A percentile compares a stretch with the other conserved stretches of the same genome.
These are phyloP conservation scores for Euphorbia celastroides DNA, from an alignment of 441 rosid genomes.

Conservation along the genomic window DNA sequence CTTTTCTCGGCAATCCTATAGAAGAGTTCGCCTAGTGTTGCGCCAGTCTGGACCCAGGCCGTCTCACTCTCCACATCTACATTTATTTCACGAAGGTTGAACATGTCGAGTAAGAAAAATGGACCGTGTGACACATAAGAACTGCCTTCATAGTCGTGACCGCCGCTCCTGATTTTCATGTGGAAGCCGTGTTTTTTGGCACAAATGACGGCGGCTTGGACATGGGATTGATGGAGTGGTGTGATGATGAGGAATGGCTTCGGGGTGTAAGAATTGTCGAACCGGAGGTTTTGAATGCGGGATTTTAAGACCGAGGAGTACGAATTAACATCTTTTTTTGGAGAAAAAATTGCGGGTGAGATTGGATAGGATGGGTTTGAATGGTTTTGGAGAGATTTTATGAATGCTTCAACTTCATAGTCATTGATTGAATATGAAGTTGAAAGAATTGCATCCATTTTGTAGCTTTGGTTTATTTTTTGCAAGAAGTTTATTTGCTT, in stretches of 20 bases:
- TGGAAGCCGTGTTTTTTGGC: slow-evolving; percentile 46
- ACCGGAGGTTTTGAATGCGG: slow-evolving; percentile 1
- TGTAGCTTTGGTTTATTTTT: too few species aligned
- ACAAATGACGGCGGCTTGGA: slow-evolving; percentile 44
- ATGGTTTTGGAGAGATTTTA: background rate
- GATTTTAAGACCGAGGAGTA: background rate
- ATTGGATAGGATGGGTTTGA: background rate
- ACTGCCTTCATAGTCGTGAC: too few species aligned
- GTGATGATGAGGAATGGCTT: slow-evolving; percentile 14
- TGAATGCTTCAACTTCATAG: background rate
- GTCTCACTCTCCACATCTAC: too few species aligned
- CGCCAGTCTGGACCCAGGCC: slow-evolving; percentile 55
- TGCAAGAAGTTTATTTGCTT: too few species aligned
- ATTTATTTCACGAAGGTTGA: too few species aligned
- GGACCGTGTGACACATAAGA: too few species aligned
- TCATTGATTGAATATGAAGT: too few species aligned
- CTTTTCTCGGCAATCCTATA: slow-evolving; percentile 38
- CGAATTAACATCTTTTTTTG: background rate
- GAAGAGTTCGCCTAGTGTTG: slow-evolving; percentile 58
- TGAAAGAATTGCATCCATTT: too few species aligned
- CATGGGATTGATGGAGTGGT: slow-evolving; percentile 42
- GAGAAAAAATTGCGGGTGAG: background rate
- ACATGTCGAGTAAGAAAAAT: too few species aligned
- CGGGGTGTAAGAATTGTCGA: background rate
- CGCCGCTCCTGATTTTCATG: too few species aligned